Conservation (phyloP, 1,284 basidiomycete species). For the Pseudozyma sp. region DNA sequence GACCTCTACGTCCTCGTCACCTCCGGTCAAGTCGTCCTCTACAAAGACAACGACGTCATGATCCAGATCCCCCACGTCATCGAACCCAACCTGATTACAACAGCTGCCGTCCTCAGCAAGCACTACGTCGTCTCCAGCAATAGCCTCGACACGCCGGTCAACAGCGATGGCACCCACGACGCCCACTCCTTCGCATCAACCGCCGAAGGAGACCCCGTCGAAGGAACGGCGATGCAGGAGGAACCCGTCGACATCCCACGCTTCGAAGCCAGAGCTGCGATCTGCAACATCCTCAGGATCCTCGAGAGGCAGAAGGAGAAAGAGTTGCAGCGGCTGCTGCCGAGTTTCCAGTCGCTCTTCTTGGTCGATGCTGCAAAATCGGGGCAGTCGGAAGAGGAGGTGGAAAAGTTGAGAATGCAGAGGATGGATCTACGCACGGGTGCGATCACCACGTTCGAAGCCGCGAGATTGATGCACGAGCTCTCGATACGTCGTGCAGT, state of each 20-base stretch:
- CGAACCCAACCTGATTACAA: conserved; percentile 10
- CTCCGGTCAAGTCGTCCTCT: conserved; percentile 29
- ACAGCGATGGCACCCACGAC: conserved; percentile 24
- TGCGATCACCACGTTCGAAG: conserved; percentile 41
- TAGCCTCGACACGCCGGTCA: conserved; percentile 11
- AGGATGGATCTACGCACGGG: conserved; percentile 42
- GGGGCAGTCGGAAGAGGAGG: background rate
- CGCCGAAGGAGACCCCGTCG: conserved; percentile 10
- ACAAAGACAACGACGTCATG: conserved; percentile 47
- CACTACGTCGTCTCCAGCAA: conserved; percentile 30
- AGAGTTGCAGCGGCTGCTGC: conserved; percentile 40
- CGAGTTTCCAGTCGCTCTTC: conserved; percentile 45
- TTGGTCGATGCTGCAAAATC: conserved; percentile 15
- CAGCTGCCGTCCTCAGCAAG: conserved; percentile 8
- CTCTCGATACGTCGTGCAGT: background rate
- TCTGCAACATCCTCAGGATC: conserved; percentile 41
- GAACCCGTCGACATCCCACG: conserved; percentile 38
- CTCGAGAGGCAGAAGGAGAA: conserved; percentile 41
- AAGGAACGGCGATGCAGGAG: conserved; percentile 17
- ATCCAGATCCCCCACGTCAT: conserved; percentile 41
- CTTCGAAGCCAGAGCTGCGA: conserved; percentile 35
- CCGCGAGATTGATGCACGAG: conserved; percentile 32
- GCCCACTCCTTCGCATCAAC: conserved; percentile 2
- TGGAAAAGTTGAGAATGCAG: background rate
- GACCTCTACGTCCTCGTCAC: conserved; percentile 41